phyloP scores from a whole-genome alignment of 2,329 filamentous ascomycete genomes.

The Fusarium nygamai region DNA sequence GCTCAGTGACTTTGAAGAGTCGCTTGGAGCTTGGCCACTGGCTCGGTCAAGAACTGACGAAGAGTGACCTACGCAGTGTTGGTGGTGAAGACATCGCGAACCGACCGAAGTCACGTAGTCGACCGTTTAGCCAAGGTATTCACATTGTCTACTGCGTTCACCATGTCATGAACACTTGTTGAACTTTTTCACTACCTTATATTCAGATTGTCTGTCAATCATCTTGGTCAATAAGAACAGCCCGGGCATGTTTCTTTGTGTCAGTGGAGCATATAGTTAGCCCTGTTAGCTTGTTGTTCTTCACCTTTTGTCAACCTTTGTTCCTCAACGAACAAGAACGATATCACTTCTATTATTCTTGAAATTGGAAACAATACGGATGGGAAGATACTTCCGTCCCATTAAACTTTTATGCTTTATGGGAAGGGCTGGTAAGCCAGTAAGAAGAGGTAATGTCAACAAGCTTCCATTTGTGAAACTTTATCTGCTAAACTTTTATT shows the following conservation, averaged over 20 bases:
- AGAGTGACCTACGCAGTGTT: not conserved
- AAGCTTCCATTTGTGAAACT: not conserved
- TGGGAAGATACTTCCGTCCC: no score
- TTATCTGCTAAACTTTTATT: not conserved
- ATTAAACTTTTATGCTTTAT: not conserved
- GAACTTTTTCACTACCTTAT: fast-evolving
- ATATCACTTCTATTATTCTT: fast-evolving
- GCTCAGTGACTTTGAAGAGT: fast-evolving
- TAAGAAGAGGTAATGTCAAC: not conserved
- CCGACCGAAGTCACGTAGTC: fast-evolving
- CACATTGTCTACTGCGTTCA: not conserved
- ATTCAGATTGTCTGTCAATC: fast-evolving
- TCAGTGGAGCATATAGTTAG: not conserved
- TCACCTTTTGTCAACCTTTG: fast-evolving
- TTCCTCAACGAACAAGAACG: not conserved
- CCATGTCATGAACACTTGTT: fast-evolving
- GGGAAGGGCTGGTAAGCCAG: not conserved
- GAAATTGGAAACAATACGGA: not conserved
- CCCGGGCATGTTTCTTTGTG: fast-evolving
- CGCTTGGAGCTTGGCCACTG: fast-evolving
- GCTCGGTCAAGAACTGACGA: not conserved
- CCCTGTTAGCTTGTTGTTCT: not conserved
- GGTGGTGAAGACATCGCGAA: no score
- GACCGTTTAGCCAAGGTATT: no score
- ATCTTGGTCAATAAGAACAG: not conserved